These are phyloP conservation scores for Fomitiporia mediterranea DNA, from an alignment of 1,284 basidiomycete species.

Conservation along the genomic window DNA sequence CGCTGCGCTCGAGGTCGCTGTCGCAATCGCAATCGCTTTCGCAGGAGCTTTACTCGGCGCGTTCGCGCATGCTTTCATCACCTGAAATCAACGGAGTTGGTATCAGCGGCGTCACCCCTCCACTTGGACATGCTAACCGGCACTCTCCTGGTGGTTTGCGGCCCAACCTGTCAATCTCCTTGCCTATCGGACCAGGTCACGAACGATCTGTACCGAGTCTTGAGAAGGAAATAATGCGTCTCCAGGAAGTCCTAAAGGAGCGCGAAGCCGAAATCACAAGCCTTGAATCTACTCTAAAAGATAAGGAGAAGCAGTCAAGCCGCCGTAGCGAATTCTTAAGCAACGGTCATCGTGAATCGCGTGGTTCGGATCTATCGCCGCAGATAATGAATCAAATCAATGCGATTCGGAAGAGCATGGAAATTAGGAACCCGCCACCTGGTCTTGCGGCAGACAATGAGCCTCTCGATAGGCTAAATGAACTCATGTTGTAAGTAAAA, in stretches of 20 bases:
- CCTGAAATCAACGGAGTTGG: conserved; percentile 57
- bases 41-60: conserved; percentile 91
- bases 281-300: conserved; percentile 66
- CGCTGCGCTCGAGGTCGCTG: conserved; percentile 81
- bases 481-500: conserved; percentile 74
- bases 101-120: conserved; percentile 46
- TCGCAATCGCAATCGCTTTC: conserved; percentile 88
- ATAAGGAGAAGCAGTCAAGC: conserved; percentile 34
- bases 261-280: conserved; percentile 81
- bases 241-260: conserved; percentile 85
- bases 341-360: conserved; percentile 28
- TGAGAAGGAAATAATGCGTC: conserved; percentile 87
- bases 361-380: conserved; percentile 47
- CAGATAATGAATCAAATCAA: conserved; percentile 68
- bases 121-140: conserved; percentile 21
- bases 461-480: conserved; percentile 71
- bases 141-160: conserved; percentile 32
- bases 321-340: conserved; percentile 24
- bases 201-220: conserved; percentile 78
- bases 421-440: conserved; percentile 33
- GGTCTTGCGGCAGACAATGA: conserved; percentile 53
- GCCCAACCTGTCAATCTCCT: conserved; percentile 60
- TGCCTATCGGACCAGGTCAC: conserved; percentile 41
- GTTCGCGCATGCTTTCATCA: conserved; percentile 75
- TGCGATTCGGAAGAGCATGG: conserved; percentile 61